phyloP scores from a whole-genome alignment of 495 filamentous ascomycete genomes.

The Hypoxylon cercidicola region DNA sequence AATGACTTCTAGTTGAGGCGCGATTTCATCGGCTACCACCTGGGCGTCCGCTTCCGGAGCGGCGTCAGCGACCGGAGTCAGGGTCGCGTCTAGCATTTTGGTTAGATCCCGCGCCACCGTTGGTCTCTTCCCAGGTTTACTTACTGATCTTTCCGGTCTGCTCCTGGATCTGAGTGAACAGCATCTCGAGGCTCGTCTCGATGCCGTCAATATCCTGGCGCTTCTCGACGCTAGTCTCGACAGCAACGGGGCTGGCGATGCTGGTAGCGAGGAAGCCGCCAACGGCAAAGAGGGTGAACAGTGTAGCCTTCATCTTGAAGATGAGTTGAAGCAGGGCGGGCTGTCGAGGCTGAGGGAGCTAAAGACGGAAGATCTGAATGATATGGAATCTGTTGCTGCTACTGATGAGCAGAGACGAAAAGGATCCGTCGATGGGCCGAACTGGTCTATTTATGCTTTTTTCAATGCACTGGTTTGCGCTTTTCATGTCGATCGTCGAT shows the following conservation, averaged over 20 bases:
- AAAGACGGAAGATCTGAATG: conserved; percentile 8
- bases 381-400: conserved; percentile 19
- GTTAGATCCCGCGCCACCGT: conserved; percentile 6
- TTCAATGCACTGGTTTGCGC: background rate
- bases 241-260: conserved; percentile 47
- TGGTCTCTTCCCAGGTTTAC: conserved; percentile 8
- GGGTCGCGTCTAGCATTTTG: conserved; percentile 22
- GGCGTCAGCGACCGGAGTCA: conserved; percentile 30
- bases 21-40: conserved; percentile 42
- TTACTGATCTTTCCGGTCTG: conserved; percentile 53
- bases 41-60: conserved; percentile 44
- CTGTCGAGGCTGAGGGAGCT: conserved; percentile 4
- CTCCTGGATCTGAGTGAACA: conserved; percentile 43
- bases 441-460: conserved; percentile 43
- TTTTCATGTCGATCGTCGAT: conserved; percentile 2
- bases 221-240: conserved; percentile 42
- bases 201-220: conserved; percentile 46
- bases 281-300: conserved; percentile 49
- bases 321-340: background rate
- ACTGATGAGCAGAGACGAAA: conserved; percentile 21
- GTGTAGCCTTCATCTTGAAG: conserved; percentile 52
- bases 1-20: conserved; percentile 49
- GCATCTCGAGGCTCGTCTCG: conserved; percentile 41
- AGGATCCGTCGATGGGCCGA: background rate
- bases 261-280: conserved; percentile 47